These are phyloP conservation scores for Pinus albicaulis DNA, from an alignment of 75 land plant species.

Conservation along the genomic window DNA sequence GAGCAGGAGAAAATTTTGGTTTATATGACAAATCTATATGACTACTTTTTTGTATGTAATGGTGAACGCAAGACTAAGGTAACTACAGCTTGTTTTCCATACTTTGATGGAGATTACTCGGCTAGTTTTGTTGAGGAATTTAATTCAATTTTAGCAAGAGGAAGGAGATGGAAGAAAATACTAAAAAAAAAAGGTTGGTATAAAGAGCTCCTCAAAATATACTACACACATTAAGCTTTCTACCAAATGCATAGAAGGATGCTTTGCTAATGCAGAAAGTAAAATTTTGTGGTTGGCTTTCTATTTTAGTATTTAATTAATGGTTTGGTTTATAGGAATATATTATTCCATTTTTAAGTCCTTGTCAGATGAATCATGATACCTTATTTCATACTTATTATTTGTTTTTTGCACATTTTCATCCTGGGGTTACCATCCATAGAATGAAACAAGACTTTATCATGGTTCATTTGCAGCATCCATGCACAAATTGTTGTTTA, in stretches of 20 bases:
- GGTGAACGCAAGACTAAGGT: conserved; percentile 37
- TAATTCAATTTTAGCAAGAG: conserved; percentile 26
- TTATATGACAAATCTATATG: conserved; percentile 37
- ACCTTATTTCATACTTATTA: neutral
- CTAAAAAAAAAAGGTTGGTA: conserved; percentile 40
- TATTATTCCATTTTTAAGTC: no score
- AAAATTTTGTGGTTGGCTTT: neutral
- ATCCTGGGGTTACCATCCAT: conserved; percentile 11
- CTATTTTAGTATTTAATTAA: neutral
- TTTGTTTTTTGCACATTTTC: conserved; percentile 6
- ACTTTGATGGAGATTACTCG: conserved; percentile 55
- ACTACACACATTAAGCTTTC: conserved; percentile 79
- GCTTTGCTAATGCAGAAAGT: conserved; percentile 85
- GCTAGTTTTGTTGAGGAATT: conserved; percentile 50
- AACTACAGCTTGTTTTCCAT: conserved; percentile 32
- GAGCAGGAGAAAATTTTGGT: conserved; percentile 26
- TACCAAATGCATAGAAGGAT: conserved; percentile 86
- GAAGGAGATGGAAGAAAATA: conserved; percentile 36
- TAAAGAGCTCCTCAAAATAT: conserved; percentile 87
- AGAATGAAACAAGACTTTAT: conserved; percentile 21
- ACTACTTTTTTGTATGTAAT: conserved; percentile 27
- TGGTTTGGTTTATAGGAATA: neutral
- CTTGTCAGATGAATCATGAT: neutral
- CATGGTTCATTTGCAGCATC: conserved; percentile 20
- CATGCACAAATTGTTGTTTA: conserved; percentile 13